A percentile compares a stretch with the other conserved stretches of the same genome.
phyloP scores from a whole-genome alignment of 306 rosid species.

The Citrullus amarus region DNA sequence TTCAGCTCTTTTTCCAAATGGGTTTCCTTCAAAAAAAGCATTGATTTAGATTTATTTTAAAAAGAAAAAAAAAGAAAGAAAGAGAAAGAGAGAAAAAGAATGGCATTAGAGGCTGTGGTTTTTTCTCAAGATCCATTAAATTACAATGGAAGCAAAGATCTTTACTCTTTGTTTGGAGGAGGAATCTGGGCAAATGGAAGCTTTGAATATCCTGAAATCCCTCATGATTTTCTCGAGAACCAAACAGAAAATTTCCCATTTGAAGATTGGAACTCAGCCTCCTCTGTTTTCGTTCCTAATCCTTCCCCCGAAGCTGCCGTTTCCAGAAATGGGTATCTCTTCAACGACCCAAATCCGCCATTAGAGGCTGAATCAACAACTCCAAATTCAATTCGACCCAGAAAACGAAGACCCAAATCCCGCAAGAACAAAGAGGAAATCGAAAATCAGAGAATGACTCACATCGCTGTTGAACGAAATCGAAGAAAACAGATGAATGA shows the following conservation, averaged over 20 bases:
- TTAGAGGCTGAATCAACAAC: conserved; percentile 12
- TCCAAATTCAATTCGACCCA: conserved; percentile 19
- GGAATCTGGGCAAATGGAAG: conserved; percentile 22
- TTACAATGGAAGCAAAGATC: conserved; percentile 33
- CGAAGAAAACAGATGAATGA: conserved; percentile 90
- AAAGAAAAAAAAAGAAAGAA: conserved; percentile 13
- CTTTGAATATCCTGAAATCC: conserved; percentile 14
- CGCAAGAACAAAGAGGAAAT: conserved; percentile 77
- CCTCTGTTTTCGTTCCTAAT: conserved; percentile 17
- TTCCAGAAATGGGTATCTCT: not conserved
- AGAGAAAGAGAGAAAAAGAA: conserved; percentile 17
- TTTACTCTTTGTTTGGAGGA: conserved; percentile 30
- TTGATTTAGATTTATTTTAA: not conserved
- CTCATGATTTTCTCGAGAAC: conserved; percentile 29
- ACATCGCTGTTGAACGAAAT: conserved; percentile 95
- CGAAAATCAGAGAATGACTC: conserved; percentile 96
- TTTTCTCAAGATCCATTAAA: conserved; percentile 50
- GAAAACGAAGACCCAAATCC: conserved; percentile 48
- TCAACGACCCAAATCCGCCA: not conserved
- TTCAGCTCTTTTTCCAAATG: not conserved
- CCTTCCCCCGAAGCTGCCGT: conserved; percentile 20
- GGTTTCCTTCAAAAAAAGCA: not conserved
- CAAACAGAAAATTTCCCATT: conserved; percentile 34
- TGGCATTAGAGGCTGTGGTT: conserved; percentile 84
- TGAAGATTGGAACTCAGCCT: conserved; percentile 25